Conservation (phyloP, 352 stramenopile genomes). For the Lagenidium giganteum region DNA sequence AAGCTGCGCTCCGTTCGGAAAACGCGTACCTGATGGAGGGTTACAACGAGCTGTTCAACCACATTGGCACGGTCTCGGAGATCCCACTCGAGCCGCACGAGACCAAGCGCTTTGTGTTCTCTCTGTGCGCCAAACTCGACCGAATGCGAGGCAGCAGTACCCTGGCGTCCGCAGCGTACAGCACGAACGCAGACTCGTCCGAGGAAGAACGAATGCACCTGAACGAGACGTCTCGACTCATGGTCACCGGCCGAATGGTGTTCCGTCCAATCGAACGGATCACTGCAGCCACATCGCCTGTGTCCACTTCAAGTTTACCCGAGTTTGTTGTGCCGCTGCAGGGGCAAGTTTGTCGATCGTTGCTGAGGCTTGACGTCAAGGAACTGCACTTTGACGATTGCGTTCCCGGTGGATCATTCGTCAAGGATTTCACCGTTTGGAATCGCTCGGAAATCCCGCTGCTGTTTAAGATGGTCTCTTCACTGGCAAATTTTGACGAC, state of each 20-base stretch:
- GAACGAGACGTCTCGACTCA: conserved; percentile 78
- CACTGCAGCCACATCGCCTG: conserved; percentile 5
- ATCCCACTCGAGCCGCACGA: conserved; percentile 60
- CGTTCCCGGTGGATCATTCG: conserved; percentile 79
- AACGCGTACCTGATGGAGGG: conserved; percentile 81
- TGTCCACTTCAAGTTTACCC: conserved; percentile 35
- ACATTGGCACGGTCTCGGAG: conserved; percentile 66
- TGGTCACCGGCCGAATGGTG: conserved; percentile 59
- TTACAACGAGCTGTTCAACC: conserved; percentile 89
- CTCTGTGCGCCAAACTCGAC: conserved; percentile 59
- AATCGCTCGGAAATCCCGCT: conserved; percentile 87
- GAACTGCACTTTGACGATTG: conserved; percentile 89
- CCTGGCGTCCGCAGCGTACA: conserved; percentile 5
- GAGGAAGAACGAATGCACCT: conserved; percentile 82
- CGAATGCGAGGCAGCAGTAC: conserved; percentile 22
- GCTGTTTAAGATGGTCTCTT: conserved; percentile 81
- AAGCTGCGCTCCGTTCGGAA: conserved; percentile 58
- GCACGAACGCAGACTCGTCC: conserved; percentile 54
- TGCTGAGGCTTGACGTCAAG: conserved; percentile 82
- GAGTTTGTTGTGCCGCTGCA: conserved; percentile 78
- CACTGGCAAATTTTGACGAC: conserved; percentile 56
- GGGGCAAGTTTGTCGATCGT: conserved; percentile 75
- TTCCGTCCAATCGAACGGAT: conserved; percentile 22
- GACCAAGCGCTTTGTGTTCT: conserved; percentile 69
- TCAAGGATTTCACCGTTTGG: conserved; percentile 89